Base-by-base conservation (phyloP, 306 rosid species). In the Acmispon strigosus region DNA sequence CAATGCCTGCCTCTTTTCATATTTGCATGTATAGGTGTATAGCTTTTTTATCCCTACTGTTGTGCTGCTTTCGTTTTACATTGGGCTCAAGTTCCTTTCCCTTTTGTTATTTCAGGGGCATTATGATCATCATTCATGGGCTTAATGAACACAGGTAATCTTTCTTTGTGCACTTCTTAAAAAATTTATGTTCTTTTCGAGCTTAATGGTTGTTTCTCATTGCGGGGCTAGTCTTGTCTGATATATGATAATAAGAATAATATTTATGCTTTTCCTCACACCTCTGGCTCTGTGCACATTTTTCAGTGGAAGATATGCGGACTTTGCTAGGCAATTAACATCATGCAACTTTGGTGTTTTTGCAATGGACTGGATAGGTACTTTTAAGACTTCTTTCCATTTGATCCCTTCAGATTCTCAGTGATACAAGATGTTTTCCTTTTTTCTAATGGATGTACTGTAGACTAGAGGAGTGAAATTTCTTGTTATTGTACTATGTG, bases 291-390 rank as follows among this genome's bases (percentile, higher is more conserved):
- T 1, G 47, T 74, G 41, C 69, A 73, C 62, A 52, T 83, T 63
- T 86, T 85, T 62, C 96, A 95, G 99, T 72, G 99, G 97, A 77
- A 89, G 99, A 80, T 95, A 95, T 76, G 91, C 84, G 10, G 81
- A 80, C n/a, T 95, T 95, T 17, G 97, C 99, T 1, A 77, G 84
- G 80, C 91, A 84, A 32, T 82, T 95, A 66, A 95, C 90, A 49
- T 79, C 90, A 2, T 78, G 84, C 87, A 82, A 89, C 81, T 91
- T 95, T 76, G 97, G 97, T 58, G 96, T 91, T 56, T 91, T 91
- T 85, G 96, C 97, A 58, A 95, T 95, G 92, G 99, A 95, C 79
- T 95, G 97, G 99, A 95, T 86, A 83, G 99, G 99, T 95, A 78
- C 44, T 43, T 43, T 20, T 45, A 18, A 10, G 34, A 67, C 39